A percentile compares a stretch with the other conserved stretches of the same genome.
Evolutionary conservation across 768 basidiomycete genomes (phyloP).

Genomic region (Suillus bovinus): DNA sequence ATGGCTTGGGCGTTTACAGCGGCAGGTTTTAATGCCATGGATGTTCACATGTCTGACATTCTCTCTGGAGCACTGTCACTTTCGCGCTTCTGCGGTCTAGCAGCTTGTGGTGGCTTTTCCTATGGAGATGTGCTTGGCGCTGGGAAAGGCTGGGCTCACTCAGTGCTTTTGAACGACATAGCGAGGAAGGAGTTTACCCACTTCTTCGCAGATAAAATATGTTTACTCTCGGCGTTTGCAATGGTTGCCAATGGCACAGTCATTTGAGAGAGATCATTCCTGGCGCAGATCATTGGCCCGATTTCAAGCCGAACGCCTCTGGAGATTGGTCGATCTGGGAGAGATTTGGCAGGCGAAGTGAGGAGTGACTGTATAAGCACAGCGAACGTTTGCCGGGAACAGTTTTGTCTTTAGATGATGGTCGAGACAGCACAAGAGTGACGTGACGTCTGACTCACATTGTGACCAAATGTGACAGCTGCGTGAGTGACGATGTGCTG

Average conservation of each 20-base stretch:
- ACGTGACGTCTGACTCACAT: neutral
- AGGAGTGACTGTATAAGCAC: neutral
- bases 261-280: slow-evolving; percentile 87
- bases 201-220: slow-evolving; percentile 84
- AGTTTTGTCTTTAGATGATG: neutral
- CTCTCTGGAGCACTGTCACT: slow-evolving; percentile 69
- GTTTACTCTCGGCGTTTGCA: slow-evolving; percentile 94
- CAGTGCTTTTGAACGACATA: slow-evolving; percentile 79
- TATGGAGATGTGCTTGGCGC: slow-evolving; percentile 98
- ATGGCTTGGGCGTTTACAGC: slow-evolving; percentile 98
- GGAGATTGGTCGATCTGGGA: too few relatives aligned
- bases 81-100: slow-evolving; percentile 77
- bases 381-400: too few relatives aligned
- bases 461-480: slow-evolving; percentile 1
- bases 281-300: slow-evolving; percentile 85
- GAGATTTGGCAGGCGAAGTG: too few relatives aligned
- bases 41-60: slow-evolving; percentile 99
- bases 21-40: slow-evolving; percentile 93
- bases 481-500: neutral
- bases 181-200: slow-evolving; percentile 75
- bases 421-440: neutral
- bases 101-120: slow-evolving; percentile 97
- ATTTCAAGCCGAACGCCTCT: slow-evolving; percentile 84
- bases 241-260: slow-evolving; percentile 97
- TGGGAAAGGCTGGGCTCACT: slow-evolving; percentile 97